A percentile compares a stretch with the other conserved stretches of the same genome.
Conservation (phyloP, 345 rosid species). For the Cardamine chenopodiifolia region DNA sequence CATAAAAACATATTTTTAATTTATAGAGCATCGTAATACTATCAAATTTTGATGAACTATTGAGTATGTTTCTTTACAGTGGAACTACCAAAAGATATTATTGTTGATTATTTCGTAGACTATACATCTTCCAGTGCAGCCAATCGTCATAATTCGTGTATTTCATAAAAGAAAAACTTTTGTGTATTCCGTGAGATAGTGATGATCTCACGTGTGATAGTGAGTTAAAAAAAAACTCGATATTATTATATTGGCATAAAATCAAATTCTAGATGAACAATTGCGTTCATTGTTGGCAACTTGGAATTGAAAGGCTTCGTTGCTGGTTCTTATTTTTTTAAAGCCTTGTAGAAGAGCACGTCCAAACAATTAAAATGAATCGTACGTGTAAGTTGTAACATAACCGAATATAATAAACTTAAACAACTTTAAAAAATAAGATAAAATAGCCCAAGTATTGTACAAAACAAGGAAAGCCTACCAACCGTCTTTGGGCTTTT, state of each 20-base stretch:
- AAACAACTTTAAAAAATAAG: not conserved
- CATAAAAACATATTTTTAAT: not conserved
- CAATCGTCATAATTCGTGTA: conserved; percentile 13
- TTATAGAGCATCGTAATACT: not conserved
- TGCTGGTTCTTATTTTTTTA: not conserved
- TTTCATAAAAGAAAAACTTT: too few relatives aligned
- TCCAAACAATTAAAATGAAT: not conserved
- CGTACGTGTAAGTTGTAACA: conserved; percentile 1
- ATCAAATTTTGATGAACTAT: not conserved
- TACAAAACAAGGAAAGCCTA: conserved; percentile 1
- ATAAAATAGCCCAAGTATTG: not conserved
- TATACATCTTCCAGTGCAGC: not conserved
- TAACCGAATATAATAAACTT: not conserved
- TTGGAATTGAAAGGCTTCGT: not conserved
- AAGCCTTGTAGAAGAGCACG: not conserved
- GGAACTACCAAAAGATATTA: conserved; percentile 1
- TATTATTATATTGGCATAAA: not conserved
- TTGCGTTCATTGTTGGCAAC: not conserved
- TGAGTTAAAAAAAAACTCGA: not conserved
- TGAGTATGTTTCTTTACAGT: not conserved
- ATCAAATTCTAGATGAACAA: not conserved
- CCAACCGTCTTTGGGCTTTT: not conserved
- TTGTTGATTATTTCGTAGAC: not conserved
- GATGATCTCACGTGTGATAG: conserved; percentile 32
- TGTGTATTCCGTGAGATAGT: conserved; percentile 6